Evolutionary conservation across 1,139 yeast genomes (phyloP), one percentile per base, ranked within the genome.

Genomic region (Zygotorulaspora mrakii): DNA sequence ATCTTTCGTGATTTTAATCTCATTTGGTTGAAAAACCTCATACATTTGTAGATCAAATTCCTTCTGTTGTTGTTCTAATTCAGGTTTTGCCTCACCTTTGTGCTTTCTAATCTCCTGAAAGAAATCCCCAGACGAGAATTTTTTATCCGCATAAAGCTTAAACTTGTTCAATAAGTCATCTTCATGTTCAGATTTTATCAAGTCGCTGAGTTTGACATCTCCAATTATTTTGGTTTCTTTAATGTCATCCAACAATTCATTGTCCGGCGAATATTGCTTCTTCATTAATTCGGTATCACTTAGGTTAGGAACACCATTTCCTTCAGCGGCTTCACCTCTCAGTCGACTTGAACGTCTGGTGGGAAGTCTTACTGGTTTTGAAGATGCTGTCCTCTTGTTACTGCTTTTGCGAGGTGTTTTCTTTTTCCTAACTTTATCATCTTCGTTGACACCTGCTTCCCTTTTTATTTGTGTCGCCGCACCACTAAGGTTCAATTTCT

Each of bases 61-160:
- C 28, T 71, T 66, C 37, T 89, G 66, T 28, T 74, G 65, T 27
- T 63, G 53, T 31, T 69, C 67, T 61, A 20, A 66, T 68, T 43
- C 68, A 60, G 45, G 74, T 37, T 33, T 48, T 42, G 27, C 48
- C 53, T 40, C 64, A 53, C 32, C 61, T 58, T 33, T 66, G 53
- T 40, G 73, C 61, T 45, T 73, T 59, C 45, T 69, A 49, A 42
- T 55, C 31, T 64, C 64, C 36, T 81, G 83, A 52, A 79, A 86
- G 57, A 82, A 82, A 57, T 87, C 96, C 1, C 94, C 95, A 39
- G 83, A 77, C 0, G 91, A 82, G 42, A 82, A 74, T 32, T 76
- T 73, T 38, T 71, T 61, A 35, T 64, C 68, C 26, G 57, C 55
- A 39, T 69, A 61, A 5, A 47, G 39, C 45, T 66, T 64, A 35